Evolutionary conservation across 1,284 basidiomycete species (phyloP).

Genomic region (Salmacisia buchloeana): DNA sequence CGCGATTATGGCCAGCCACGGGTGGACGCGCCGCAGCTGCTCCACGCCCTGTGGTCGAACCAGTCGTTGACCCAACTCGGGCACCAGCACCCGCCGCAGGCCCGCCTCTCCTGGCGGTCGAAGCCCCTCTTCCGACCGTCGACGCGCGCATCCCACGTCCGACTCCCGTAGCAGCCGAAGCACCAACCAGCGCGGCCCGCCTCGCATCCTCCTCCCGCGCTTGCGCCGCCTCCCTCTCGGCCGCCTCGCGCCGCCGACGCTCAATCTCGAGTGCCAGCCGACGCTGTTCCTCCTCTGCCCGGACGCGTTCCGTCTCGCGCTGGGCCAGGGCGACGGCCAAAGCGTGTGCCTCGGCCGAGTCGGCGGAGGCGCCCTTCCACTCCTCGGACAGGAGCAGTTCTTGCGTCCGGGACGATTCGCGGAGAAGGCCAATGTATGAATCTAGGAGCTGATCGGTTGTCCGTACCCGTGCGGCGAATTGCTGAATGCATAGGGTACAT

Average conservation of each 20-base stretch:
- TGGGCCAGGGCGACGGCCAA: slow-evolving; percentile 23
- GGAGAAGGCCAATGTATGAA: slow-evolving; percentile 37
- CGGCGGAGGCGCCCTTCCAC: slow-evolving; percentile 41
- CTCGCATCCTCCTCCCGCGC: background rate
- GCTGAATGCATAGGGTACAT: too few species aligned
- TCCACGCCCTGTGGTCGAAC: too few species aligned
- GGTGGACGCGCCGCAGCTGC: background rate
- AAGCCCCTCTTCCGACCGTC: background rate
- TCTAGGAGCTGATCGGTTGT: slow-evolving; percentile 42
- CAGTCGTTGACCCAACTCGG: background rate
- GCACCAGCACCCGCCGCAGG: background rate
- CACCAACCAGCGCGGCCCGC: background rate
- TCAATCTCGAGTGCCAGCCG: slow-evolving; percentile 17
- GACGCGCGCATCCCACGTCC: background rate
- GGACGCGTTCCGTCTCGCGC: slow-evolving; percentile 23
- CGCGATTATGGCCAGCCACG: slow-evolving; percentile 1
- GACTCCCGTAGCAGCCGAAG: background rate
- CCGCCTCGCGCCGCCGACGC: slow-evolving; percentile 1
- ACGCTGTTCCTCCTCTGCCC: slow-evolving; percentile 23
- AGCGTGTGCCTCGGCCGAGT: slow-evolving; percentile 24
- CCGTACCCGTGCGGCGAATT: slow-evolving; percentile 29
- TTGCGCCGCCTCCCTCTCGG: background rate
- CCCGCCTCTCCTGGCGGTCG: background rate
- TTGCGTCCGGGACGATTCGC: slow-evolving; percentile 39
- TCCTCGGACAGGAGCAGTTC: slow-evolving; percentile 31